Evolutionary conservation across 2,329 filamentous ascomycete species (phyloP).

Genomic region (Fusarium haematococcum): DNA sequence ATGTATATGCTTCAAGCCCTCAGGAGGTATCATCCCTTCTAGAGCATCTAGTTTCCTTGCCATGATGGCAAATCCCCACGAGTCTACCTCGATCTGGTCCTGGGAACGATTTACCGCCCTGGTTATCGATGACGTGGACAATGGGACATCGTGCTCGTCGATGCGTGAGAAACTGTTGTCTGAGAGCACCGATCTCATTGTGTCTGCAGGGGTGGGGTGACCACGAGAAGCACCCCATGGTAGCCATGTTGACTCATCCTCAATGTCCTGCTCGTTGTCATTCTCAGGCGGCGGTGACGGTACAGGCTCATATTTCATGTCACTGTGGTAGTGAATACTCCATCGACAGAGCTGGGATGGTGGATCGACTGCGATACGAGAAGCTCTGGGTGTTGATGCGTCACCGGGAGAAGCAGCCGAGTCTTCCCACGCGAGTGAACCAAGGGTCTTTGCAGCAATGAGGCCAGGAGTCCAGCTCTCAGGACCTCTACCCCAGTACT

Average conservation of each 20-base stretch:
- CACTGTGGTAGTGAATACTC: background rate
- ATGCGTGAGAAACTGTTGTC: background rate
- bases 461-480: background rate
- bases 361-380: background rate
- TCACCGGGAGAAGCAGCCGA: background rate
- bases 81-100: background rate
- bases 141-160: background rate
- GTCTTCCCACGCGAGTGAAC: fast-evolving
- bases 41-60: background rate
- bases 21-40: background rate
- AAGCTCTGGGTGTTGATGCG: background rate
- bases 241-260: background rate
- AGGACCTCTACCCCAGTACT: constrained; percentile 14
- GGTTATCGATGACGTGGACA: background rate
- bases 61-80: background rate
- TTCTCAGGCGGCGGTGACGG: background rate
- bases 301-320: background rate
- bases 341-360: background rate
- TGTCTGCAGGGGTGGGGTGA: background rate
- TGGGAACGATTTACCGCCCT: background rate
- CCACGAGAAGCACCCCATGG: background rate
- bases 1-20: background rate
- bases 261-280: background rate
- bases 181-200: background rate
- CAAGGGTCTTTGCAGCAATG: background rate